Conservation (phyloP, 148 eudicot genomes). For the Persicaria tinctoria region DNA sequence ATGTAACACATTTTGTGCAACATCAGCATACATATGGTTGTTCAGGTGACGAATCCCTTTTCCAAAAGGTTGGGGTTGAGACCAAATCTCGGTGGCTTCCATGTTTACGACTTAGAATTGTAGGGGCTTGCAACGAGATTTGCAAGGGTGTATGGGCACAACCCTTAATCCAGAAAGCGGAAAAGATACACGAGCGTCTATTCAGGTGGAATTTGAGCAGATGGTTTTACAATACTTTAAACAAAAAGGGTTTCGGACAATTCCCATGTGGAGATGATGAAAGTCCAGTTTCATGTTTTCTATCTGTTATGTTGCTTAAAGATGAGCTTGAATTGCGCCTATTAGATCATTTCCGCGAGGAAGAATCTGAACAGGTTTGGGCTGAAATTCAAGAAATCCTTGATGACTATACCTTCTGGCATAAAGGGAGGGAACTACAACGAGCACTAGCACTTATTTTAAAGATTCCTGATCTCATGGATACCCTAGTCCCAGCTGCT, state of each 20-base stretch:
- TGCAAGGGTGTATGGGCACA: neutral
- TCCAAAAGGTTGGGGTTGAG: neutral
- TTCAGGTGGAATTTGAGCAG: accelerated
- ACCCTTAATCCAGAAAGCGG: neutral
- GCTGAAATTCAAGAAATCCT: neutral
- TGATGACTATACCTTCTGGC: neutral
- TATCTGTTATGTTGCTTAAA: neutral
- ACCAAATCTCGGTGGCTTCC: neutral
- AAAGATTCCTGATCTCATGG: neutral
- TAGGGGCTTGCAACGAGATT: neutral
- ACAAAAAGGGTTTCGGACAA: neutral
- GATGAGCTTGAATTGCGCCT: neutral
- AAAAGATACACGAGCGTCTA: neutral
- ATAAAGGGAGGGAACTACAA: neutral
- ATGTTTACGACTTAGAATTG: neutral
- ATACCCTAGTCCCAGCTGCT: neutral
- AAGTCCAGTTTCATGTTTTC: neutral
- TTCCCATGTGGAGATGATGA: too few species aligned
- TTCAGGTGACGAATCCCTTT: neutral
- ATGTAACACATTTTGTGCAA: neutral
- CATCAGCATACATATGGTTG: neutral
- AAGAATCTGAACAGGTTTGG: too few species aligned
- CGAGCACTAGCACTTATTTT: neutral
- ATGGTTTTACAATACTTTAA: neutral
- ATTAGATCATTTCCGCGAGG: neutral